A percentile compares a stretch with the other conserved stretches of the same genome.
Evolutionary conservation across 1,284 basidiomycete species (phyloP).

Genomic region (Meira miltonrushii): DNA sequence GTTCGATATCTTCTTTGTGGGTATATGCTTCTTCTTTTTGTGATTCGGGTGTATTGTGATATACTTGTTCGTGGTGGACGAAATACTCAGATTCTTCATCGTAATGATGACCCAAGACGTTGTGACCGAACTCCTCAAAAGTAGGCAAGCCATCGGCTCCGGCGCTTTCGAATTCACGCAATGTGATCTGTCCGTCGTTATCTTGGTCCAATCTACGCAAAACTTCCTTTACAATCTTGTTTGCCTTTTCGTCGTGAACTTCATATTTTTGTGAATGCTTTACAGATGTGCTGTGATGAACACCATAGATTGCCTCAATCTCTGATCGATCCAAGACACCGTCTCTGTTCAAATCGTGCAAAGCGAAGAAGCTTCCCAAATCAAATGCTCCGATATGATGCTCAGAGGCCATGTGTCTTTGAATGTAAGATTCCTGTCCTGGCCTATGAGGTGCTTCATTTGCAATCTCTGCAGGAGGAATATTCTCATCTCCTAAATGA

Average conservation of each 20-base stretch:
- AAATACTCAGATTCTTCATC: conserved; percentile 53
- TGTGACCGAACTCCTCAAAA: conserved; percentile 61
- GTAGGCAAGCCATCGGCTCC: conserved; percentile 74
- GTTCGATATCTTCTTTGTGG: conserved; percentile 70
- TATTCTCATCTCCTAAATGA: conserved; percentile 14
- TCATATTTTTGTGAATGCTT: conserved; percentile 75
- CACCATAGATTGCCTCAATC: conserved; percentile 61
- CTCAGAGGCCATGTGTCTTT: conserved; percentile 51
- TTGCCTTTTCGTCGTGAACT: conserved; percentile 75
- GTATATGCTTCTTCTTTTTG: conserved; percentile 91
- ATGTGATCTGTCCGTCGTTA: conserved; percentile 69
- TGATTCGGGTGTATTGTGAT: conserved; percentile 89
- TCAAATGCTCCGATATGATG: conserved; percentile 53
- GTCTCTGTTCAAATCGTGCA: conserved; percentile 79
- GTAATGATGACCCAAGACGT: conserved; percentile 81
- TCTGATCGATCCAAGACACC: conserved; percentile 54
- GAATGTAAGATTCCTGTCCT: conserved; percentile 45
- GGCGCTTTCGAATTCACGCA: conserved; percentile 72
- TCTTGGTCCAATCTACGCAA: conserved; percentile 71
- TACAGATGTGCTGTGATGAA: conserved; percentile 88
- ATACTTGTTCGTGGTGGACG: conserved; percentile 64
- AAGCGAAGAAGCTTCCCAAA: conserved; percentile 60
- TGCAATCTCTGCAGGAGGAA: conserved; percentile 25
- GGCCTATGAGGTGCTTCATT: conserved; percentile 26
- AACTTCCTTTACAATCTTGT: conserved; percentile 72